phyloP scores from a whole-genome alignment of 2,329 filamentous ascomycete species.

The Fusarium citri region DNA sequence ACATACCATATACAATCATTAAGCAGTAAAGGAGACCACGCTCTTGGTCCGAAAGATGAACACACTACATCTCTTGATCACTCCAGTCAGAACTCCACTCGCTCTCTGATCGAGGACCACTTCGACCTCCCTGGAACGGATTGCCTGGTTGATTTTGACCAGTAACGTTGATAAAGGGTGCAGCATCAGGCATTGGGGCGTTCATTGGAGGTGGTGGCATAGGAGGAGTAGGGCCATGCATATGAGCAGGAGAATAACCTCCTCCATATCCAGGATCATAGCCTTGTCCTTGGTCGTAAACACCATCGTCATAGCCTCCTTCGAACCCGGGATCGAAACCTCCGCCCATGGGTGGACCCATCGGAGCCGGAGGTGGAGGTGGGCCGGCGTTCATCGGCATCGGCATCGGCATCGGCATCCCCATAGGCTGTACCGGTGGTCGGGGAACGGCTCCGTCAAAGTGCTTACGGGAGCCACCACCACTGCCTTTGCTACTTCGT shows the following conservation, averaged over 20 bases:
- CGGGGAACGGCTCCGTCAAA: slow-evolving; percentile 42
- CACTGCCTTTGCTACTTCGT: slow-evolving; percentile 31
- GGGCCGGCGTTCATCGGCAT: slow-evolving; percentile 33
- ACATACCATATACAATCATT: slow-evolving; percentile 18
- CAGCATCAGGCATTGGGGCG: slow-evolving; percentile 27
- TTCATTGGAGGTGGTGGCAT: slow-evolving; percentile 37
- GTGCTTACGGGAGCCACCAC: slow-evolving; percentile 39
- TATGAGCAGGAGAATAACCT: slow-evolving; percentile 26
- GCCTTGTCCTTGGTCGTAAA: slow-evolving; percentile 23
- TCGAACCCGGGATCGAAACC: slow-evolving; percentile 23
- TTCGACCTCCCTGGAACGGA: slow-evolving; percentile 19
- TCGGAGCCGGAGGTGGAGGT: slow-evolving; percentile 34
- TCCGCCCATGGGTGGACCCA: slow-evolving; percentile 38
- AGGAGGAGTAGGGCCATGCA: slow-evolving; percentile 21
- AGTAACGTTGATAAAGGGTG: slow-evolving; percentile 42
- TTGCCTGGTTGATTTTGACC: slow-evolving; percentile 39
- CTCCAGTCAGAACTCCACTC: slow-evolving; percentile 23
- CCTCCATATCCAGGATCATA: slow-evolving; percentile 28
- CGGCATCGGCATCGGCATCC: slow-evolving; percentile 27
- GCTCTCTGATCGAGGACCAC: slow-evolving; percentile 12
- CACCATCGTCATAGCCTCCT: slow-evolving; percentile 26
- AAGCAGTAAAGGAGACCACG: not conserved
- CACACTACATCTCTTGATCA: slow-evolving; percentile 7
- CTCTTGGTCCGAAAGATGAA: not conserved
- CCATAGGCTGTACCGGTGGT: slow-evolving; percentile 25